A percentile compares a stretch with the other conserved stretches of the same genome.
These are phyloP conservation scores for Nidula niveotomentosa DNA, from an alignment of 1,284 basidiomycete species.

Conservation along the genomic window DNA sequence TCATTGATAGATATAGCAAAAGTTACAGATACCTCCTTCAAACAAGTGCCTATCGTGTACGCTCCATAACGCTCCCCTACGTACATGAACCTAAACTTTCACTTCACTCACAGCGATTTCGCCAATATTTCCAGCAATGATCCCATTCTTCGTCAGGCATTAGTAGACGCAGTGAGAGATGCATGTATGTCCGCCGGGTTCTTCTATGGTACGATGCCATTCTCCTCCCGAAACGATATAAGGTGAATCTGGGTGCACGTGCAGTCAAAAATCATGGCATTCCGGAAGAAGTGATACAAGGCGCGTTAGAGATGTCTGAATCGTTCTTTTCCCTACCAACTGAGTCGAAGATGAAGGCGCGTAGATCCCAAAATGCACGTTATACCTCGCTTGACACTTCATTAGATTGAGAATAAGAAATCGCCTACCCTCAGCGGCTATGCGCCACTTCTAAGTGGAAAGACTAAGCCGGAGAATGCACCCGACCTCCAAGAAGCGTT, in stretches of 20 bases:
- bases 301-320: slow-evolving; percentile 47
- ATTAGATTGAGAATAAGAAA: slow-evolving; percentile 69
- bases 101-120: slow-evolving; percentile 49
- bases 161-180: slow-evolving; percentile 61
- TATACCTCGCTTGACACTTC: neutral
- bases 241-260: neutral
- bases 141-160: slow-evolving; percentile 33
- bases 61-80: slow-evolving; percentile 3
- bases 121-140: slow-evolving; percentile 42
- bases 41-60: slow-evolving; percentile 38
- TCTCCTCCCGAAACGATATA: neutral
- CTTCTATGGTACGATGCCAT: slow-evolving; percentile 63
- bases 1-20: slow-evolving; percentile 26
- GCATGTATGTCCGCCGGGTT: slow-evolving; percentile 79
- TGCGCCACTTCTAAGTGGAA: slow-evolving; percentile 57
- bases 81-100: neutral
- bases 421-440: slow-evolving; percentile 75
- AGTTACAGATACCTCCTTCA: slow-evolving; percentile 23
- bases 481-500: slow-evolving; percentile 85
- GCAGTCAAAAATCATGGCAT: slow-evolving; percentile 76
- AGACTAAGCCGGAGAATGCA: slow-evolving; percentile 61
- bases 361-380: slow-evolving; percentile 5
- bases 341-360: slow-evolving; percentile 60
- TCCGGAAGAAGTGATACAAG: slow-evolving; percentile 42
- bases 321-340: slow-evolving; percentile 61